Evolutionary conservation across 148 eudicot genomes (phyloP).

Genomic region (Silene conica): DNA sequence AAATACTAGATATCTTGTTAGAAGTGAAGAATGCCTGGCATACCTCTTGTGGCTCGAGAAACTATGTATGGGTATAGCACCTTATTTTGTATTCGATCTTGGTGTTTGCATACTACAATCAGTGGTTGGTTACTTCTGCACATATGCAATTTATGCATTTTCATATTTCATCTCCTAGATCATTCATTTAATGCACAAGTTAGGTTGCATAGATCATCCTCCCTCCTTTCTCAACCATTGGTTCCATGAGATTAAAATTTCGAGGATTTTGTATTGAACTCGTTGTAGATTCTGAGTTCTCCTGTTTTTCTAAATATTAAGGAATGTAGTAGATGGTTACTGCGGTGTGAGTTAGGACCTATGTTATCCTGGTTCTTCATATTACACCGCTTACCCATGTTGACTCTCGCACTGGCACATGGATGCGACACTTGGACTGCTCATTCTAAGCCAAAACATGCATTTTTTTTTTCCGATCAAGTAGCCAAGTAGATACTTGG

Average conservation of each 20-base stretch:
- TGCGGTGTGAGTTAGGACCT: neutral
- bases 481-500: neutral
- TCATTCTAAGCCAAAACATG: neutral
- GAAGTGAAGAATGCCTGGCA: slow-evolving; percentile 71
- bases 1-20: slow-evolving; percentile 11
- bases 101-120: neutral
- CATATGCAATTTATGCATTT: neutral
- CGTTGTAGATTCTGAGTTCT: neutral
- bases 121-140: neutral
- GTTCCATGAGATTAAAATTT: no score
- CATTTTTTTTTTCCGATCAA: no score
- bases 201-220: no score
- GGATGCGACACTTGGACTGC: neutral
- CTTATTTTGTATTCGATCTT: slow-evolving; percentile 8
- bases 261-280: no score
- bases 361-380: no score
- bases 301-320: neutral
- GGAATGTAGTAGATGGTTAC: neutral
- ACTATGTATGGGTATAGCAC: slow-evolving; percentile 42
- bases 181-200: no score
- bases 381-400: no score
- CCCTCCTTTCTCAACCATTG: no score
- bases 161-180: no score
- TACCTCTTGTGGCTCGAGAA: slow-evolving; percentile 84
- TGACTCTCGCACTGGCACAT: no score